Evolutionary conservation across 2,329 filamentous ascomycete species (phyloP).

Genomic region (Aspergillus pseudoterreus): DNA sequence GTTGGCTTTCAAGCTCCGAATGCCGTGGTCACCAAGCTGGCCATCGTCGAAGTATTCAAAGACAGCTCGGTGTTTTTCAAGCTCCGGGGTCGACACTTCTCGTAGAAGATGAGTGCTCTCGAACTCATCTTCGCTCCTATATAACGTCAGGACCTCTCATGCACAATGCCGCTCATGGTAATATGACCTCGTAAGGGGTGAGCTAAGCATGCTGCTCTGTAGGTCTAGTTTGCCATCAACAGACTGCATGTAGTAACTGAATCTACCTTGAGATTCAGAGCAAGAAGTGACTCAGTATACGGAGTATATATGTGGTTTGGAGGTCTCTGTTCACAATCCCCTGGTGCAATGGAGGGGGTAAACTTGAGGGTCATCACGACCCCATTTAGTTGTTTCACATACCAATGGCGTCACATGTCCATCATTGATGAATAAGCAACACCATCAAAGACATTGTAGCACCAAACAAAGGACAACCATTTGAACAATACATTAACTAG

Average conservation of each 20-base stretch:
- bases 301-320: too few species aligned
- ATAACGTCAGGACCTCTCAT: neutral
- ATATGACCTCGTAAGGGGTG: neutral
- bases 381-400: neutral
- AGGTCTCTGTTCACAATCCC: neutral
- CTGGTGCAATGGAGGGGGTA: neutral
- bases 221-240: neutral
- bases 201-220: neutral
- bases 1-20: neutral
- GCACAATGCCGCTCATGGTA: neutral
- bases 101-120: neutral
- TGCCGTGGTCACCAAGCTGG: neutral
- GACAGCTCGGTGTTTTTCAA: neutral
- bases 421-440: neutral
- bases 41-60: neutral
- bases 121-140: neutral
- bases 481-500: neutral
- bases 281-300: neutral
- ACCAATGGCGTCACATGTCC: neutral
- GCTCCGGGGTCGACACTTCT: neutral
- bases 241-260: neutral
- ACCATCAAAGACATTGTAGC: neutral
- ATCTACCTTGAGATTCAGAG: neutral
- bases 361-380: neutral
- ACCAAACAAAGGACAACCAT: neutral